These are phyloP conservation scores for Cynara cardunculus DNA, from an alignment of 129 eudicot genomes.

Conservation along the genomic window DNA sequence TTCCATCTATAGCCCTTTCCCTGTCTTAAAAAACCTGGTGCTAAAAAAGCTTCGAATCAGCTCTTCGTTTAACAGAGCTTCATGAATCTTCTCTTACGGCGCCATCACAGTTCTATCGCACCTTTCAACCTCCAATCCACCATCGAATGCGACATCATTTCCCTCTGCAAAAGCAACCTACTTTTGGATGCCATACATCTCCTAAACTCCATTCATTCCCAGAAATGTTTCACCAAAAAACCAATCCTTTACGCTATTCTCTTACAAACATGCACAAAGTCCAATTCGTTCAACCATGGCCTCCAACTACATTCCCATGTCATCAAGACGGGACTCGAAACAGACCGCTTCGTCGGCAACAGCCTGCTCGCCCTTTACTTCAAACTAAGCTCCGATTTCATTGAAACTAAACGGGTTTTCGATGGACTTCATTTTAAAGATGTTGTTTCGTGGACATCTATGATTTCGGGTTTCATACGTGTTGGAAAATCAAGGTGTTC, in stretches of 20 bases:
- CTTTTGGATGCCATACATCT: conserved; percentile 51
- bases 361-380: conserved; percentile 76
- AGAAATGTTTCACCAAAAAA: conserved; percentile 24
- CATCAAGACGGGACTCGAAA: conserved; percentile 60
- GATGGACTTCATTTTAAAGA: conserved; percentile 55
- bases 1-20: neutral
- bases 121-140: conserved; percentile 20
- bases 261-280: conserved; percentile 57
- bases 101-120: conserved; percentile 31
- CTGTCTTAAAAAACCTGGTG: neutral
- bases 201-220: conserved; percentile 35
- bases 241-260: conserved; percentile 72
- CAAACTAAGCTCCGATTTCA: conserved; percentile 46
- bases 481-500: conserved; percentile 41
- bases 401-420: conserved; percentile 44
- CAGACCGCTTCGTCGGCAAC: conserved; percentile 74
- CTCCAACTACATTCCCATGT: conserved; percentile 62
- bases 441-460: conserved; percentile 80
- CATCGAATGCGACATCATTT: conserved; percentile 32
- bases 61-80: conserved; percentile 15
- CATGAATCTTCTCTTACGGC: conserved; percentile 46
- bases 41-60: neutral
- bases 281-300: conserved; percentile 41
- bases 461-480: conserved; percentile 65
- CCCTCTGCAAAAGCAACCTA: conserved; percentile 49